phyloP scores from a whole-genome alignment of 768 basidiomycete genomes.

The Fomitopsis pulvina region DNA sequence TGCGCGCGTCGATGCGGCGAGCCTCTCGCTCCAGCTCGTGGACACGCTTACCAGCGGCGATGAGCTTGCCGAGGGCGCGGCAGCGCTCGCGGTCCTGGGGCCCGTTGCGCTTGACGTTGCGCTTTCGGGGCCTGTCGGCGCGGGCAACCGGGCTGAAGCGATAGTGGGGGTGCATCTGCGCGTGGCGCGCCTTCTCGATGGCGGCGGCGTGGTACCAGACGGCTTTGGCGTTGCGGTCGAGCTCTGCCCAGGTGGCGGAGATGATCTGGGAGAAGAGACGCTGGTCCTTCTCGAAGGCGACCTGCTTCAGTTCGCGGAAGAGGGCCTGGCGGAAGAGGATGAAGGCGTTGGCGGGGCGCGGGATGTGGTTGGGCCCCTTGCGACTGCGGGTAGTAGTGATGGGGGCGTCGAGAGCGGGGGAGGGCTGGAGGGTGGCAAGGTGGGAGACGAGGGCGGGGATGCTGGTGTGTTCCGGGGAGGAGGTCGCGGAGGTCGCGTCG shows the following conservation, averaged over 20 bases:
- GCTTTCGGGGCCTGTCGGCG: conserved; percentile 8
- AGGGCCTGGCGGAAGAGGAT: conserved; percentile 67
- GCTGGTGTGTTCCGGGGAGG: background rate
- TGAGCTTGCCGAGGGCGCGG: conserved; percentile 29
- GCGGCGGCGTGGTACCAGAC: conserved; percentile 48
- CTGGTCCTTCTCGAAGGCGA: conserved; percentile 22
- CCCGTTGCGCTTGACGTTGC: conserved; percentile 22
- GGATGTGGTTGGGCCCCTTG: conserved; percentile 48
- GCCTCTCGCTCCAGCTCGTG: conserved; percentile 20
- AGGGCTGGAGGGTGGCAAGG: background rate
- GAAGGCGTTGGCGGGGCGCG: conserved; percentile 63
- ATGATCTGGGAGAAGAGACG: conserved; percentile 67
- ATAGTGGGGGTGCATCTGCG: conserved; percentile 50
- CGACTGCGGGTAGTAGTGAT: background rate
- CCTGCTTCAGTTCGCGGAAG: conserved; percentile 35
- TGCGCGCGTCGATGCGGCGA: conserved; percentile 7
- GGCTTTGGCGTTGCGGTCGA: conserved; percentile 39
- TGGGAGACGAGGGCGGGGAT: background rate
- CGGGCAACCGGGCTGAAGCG: conserved; percentile 43
- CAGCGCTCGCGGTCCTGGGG: conserved; percentile 29
- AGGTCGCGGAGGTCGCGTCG: background rate
- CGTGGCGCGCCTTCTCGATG: conserved; percentile 50
- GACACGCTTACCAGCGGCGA: conserved; percentile 27
- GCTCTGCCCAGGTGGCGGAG: conserved; percentile 63
- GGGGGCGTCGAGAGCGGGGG: background rate